Evolutionary conservation across 2,329 filamentous ascomycete species (phyloP), one percentile per base, ranked within the genome.

Genomic region (Colletotrichum endophyticum): DNA sequence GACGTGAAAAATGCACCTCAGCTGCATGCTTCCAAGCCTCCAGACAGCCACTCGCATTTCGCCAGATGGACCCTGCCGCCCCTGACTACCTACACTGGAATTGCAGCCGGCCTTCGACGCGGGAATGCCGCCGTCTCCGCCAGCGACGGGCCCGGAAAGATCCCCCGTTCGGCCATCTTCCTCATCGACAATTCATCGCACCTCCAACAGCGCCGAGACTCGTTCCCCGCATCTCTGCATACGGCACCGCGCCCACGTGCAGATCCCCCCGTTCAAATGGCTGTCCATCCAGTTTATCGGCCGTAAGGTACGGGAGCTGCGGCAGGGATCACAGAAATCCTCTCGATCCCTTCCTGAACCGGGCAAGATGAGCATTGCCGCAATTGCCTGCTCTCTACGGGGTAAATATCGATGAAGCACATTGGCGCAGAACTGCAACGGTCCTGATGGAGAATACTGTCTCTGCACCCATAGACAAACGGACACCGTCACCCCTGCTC

Each of bases 241-340:
- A 57, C 22, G 22, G 44, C 32, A 61, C 59, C 44, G n/a, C 64
- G 28, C 44, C 64, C 73, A 72, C 53, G 62, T 75, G 68, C 73
- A 72, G 66, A 36, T 61, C 66, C 13, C 30, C 36, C 70, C 70
- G 30, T 64, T 30, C n/a, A 28, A 30, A 62, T 69, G 22, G 22
- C n/a, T 13, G 34, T 28, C n/a, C 27, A 28, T 32, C 19, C 44
- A 74, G 27, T 28, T 8, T 74, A 56, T 62, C 66, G 59, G 74
- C 67, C 74, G 74, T 74, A 76, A 49, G 39, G 66, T 53, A 16
- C 57, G 19, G n/a, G 28, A 63, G 63, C 62, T 73, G 64, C n/a
- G 16, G 59, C 59, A 70, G 64, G 66, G 70, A 66, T 73, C 11
- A 25, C n/a, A n/a, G 30, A 63, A 19, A 13, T 57, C 34, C 57